Base-by-base conservation (phyloP, 2,329 filamentous ascomycete species). In the Exophiala calicioides region DNA sequence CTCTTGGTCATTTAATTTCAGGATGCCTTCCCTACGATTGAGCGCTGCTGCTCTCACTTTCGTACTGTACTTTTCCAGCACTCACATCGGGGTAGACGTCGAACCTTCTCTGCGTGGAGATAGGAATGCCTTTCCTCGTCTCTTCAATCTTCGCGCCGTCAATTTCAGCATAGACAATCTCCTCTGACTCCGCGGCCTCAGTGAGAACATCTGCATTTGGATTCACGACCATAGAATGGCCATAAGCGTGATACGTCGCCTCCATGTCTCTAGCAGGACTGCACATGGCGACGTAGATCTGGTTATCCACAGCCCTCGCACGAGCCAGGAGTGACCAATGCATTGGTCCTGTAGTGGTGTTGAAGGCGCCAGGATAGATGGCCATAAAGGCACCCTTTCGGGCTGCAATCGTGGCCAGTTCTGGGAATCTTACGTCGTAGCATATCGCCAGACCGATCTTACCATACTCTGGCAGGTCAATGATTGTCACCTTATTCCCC, bases 381-480 rank as follows among this genome's bases (percentile, higher is more conserved):
- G 97, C 80, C 34, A 88, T 77, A 67, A 98, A 98, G 47, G 83
- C 86, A n/a, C 86, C 90, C 57, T 83, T 82, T 23, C 93, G 79
- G 15, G 91, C 88, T 0, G 91, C 91, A 46, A 97, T 85, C 65
- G 82, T 93, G 3, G 90, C 93, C 8, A 95, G 76, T 71, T 97
- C 93, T 0, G 93, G 91, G 73, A 98, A 98, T 30, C 93, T 88
- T 44, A 98, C 82, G 69, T 98, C 93, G 72, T 98, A 98, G 78
- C 93, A 98, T 65, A 98, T 97, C 23, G 88, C 90, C 3, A 98
- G 74, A 3, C 81, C 90, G 53, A 98, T 80, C 65, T 81, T 85
- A 50, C 93, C 93, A 67, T 95, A 95, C 56, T 86, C 89, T 3
- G 90, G 88, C 21, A 96, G 74, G 57, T 95, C 86, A 19, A 97